Evolutionary conservation across 2,329 filamentous ascomycete species (phyloP).

Genomic region (Arthrocladium fulminans): DNA sequence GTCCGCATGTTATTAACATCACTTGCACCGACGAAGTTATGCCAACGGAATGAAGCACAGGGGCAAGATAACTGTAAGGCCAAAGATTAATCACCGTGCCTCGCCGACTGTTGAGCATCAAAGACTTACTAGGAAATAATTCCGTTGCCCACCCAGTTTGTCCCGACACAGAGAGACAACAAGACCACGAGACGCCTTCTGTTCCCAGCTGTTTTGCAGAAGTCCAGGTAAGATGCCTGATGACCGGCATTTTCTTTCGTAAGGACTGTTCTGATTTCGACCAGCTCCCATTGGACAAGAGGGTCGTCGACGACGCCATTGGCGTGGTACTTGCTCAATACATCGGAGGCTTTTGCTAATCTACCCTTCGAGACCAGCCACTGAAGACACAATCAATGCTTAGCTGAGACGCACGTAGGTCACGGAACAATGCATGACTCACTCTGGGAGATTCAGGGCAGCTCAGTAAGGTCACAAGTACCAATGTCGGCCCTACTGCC

Average conservation of each 20-base stretch:
- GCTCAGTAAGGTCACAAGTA: not conserved
- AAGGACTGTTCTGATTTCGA: conserved; percentile 8
- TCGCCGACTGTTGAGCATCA: too few species aligned
- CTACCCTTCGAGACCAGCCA: conserved; percentile 16
- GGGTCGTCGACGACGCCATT: conserved; percentile 51
- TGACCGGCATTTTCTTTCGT: not conserved
- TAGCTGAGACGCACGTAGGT: too few species aligned
- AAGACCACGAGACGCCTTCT: conserved; percentile 25
- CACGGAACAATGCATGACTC: too few species aligned
- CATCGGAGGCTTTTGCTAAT: conserved; percentile 31
- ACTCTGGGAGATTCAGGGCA: conserved; percentile 14
- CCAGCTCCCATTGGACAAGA: conserved; percentile 9
- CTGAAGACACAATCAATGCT: too few species aligned
- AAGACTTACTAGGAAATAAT: conserved; percentile 21
- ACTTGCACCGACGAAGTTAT: conserved; percentile 17
- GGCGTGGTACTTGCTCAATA: conserved; percentile 56
- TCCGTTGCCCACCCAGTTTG: conserved; percentile 17
- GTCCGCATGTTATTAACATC: conserved; percentile 15
- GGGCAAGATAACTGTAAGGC: conserved; percentile 18
- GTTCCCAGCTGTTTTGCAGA: conserved; percentile 21
- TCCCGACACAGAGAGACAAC: conserved; percentile 16
- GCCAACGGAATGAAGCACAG: conserved; percentile 19
- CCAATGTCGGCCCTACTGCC: not conserved
- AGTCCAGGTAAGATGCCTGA: conserved; percentile 30
- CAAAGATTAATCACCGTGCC: too few species aligned